Evolutionary conservation across 2,329 filamentous ascomycete genomes (phyloP).

Genomic region (Ceratocystis colombiana): DNA sequence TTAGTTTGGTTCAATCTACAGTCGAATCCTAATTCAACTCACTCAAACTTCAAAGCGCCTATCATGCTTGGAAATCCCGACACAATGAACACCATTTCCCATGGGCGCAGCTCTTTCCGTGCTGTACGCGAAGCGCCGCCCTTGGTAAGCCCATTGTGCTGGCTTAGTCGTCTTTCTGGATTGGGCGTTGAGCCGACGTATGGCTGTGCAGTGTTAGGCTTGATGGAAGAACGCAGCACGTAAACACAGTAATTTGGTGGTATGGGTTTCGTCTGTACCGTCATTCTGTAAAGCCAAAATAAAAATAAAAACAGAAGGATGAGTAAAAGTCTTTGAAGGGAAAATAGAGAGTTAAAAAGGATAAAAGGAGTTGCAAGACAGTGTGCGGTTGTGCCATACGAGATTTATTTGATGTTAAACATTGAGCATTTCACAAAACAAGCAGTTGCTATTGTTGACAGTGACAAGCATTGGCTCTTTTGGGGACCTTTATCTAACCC

Average conservation of each 20-base stretch:
- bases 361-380: not conserved
- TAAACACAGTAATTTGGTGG: conserved; percentile 92
- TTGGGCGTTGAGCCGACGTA: conserved; percentile 93
- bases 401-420: not conserved
- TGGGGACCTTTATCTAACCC: conserved; percentile 14
- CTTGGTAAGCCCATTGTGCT: conserved; percentile 78
- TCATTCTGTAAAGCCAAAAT: conserved; percentile 31
- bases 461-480: not conserved
- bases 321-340: not conserved
- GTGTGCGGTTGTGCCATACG: not conserved
- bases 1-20: conserved; percentile 10
- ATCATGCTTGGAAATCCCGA: conserved; percentile 81
- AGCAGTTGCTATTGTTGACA: not conserved
- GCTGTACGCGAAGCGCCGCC: conserved; percentile 76
- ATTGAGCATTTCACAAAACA: not conserved
- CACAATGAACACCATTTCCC: conserved; percentile 82
- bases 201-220: conserved; percentile 47
- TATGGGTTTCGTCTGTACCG: conserved; percentile 47
- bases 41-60: conserved; percentile 91
- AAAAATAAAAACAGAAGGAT: not conserved
- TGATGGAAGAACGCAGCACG: conserved; percentile 71
- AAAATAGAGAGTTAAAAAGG: too few species aligned
- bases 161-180: conserved; percentile 69
- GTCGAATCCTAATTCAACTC: conserved; percentile 32
- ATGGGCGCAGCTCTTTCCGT: conserved; percentile 59